Conservation (phyloP, 2,329 filamentous ascomycete species). For the Cladophialophora psammophila region DNA sequence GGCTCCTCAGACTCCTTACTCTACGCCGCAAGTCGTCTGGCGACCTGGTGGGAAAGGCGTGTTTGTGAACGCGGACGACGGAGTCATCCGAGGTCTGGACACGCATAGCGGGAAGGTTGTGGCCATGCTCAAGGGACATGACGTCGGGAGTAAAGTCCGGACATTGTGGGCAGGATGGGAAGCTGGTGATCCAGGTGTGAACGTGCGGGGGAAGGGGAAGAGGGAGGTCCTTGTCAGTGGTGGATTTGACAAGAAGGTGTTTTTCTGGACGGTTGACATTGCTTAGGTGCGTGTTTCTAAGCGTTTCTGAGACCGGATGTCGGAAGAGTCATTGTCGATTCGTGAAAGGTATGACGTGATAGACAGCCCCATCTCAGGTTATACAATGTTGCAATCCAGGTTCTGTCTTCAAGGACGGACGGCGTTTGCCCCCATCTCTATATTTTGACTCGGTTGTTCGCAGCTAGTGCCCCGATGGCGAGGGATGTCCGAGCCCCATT, state of each 20-base stretch:
- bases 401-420: background rate
- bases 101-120: constrained; percentile 64
- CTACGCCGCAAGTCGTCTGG: constrained; percentile 68
- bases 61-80: constrained; percentile 72
- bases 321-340: background rate
- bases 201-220: constrained; percentile 17
- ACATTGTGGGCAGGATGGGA: constrained; percentile 64
- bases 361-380: background rate
- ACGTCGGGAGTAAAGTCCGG: constrained; percentile 64
- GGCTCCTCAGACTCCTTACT: constrained; percentile 70
- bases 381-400: background rate
- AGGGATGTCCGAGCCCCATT: no score
- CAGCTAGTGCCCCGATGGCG: background rate
- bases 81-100: constrained; percentile 67
- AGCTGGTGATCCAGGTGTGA: constrained; percentile 20
- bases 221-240: constrained; percentile 63
- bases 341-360: background rate
- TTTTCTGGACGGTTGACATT: constrained; percentile 59
- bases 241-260: constrained; percentile 68
- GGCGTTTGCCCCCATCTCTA: background rate
- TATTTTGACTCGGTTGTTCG: background rate
- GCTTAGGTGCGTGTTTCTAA: background rate
- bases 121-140: constrained; percentile 61
- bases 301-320: background rate
- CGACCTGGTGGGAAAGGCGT: constrained; percentile 67